A percentile compares a stretch with the other conserved stretches of the same genome.
These are phyloP conservation scores for Agrostemma githago DNA, from an alignment of 148 eudicot species.

Conservation along the genomic window DNA sequence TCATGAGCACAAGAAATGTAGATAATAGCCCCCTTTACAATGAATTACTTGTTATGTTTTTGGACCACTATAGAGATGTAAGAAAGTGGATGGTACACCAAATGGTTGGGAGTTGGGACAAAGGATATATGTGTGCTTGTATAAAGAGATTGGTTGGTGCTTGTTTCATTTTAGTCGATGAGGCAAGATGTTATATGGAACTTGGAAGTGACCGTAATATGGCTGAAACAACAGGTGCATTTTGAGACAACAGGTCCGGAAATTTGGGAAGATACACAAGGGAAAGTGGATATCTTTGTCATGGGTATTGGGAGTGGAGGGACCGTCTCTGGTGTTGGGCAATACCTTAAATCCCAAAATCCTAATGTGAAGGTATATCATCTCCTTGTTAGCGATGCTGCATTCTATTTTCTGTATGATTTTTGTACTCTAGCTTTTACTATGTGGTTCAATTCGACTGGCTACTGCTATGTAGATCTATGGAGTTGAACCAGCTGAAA, in stretches of 20 bases:
- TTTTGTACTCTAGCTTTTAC: background rate
- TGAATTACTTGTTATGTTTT: no score
- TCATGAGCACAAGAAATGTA: background rate
- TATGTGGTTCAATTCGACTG: background rate
- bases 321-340: constrained; percentile 94
- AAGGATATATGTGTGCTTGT: background rate
- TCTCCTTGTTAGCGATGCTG: background rate
- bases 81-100: background rate
- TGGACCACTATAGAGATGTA: background rate
- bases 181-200: background rate
- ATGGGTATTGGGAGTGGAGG: constrained; percentile 99
- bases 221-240: constrained; percentile 49
- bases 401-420: background rate
- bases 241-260: constrained; percentile 99
- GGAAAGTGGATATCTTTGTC: constrained; percentile 84
- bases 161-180: background rate
- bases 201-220: background rate
- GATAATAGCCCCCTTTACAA: no score
- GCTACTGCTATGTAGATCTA: constrained; percentile 44
- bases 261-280: constrained; percentile 92
- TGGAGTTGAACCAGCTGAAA: constrained; percentile 92
- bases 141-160: background rate
- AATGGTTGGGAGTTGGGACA: background rate
- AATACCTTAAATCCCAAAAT: constrained; percentile 82
- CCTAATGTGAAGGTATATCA: constrained; percentile 73